Evolutionary conservation across 345 rosid species (phyloP).

Genomic region (Brassica incana): DNA sequence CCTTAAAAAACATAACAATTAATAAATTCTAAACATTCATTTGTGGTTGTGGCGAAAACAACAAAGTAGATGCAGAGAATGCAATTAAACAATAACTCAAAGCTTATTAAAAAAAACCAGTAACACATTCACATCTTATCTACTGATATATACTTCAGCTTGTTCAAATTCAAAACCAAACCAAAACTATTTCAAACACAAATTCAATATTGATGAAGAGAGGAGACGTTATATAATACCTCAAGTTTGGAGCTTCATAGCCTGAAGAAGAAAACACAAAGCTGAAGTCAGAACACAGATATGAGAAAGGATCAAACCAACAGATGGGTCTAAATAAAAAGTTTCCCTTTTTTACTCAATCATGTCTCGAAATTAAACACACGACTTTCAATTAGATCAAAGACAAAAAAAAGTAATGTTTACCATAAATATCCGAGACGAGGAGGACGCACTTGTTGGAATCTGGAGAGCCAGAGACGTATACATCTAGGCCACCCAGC

Average conservation of each 20-base stretch:
- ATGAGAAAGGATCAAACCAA: slow-evolving; percentile 10
- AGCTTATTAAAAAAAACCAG: not conserved
- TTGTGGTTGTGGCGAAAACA: not conserved
- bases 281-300: not conserved
- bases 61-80: not conserved
- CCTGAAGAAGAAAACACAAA: slow-evolving; percentile 42
- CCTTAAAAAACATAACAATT: slow-evolving; percentile 35
- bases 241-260: slow-evolving; percentile 60
- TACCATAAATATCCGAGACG: slow-evolving; percentile 66
- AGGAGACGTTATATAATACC: slow-evolving; percentile 38
- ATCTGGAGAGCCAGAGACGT: slow-evolving; percentile 60
- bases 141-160: not conserved
- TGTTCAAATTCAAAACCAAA: not conserved
- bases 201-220: not conserved
- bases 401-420: not conserved
- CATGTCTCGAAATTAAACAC: not conserved
- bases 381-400: not conserved
- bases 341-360: not conserved
- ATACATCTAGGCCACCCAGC: slow-evolving; percentile 61
- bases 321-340: not conserved
- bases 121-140: not conserved
- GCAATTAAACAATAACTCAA: slow-evolving; percentile 4
- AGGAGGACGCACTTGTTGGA: slow-evolving; percentile 65
- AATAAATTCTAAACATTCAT: not conserved
- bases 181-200: not conserved